Evolutionary conservation across 2,329 filamentous ascomycete species (phyloP).

Genomic region (Claviceps purpurea): DNA sequence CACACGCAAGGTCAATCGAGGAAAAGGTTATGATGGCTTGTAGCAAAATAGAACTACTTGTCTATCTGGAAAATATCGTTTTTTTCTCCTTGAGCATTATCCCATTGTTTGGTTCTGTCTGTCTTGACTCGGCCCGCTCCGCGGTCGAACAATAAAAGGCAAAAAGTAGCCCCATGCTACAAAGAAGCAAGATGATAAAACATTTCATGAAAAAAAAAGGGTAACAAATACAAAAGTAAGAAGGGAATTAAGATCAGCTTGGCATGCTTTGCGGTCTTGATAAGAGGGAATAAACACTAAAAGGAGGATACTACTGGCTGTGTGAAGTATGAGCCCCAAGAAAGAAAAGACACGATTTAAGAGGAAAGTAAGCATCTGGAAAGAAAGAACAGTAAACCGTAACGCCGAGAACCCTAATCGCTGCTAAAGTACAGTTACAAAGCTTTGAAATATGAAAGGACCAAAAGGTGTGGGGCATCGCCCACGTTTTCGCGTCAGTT

Average conservation of each 20-base stretch:
- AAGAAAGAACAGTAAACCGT: background rate
- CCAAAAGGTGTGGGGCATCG: background rate
- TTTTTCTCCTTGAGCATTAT: too few species aligned
- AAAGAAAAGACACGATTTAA: too few species aligned
- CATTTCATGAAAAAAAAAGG: background rate
- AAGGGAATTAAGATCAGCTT: background rate
- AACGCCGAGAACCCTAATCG: background rate
- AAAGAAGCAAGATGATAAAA: background rate
- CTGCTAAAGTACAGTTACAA: background rate
- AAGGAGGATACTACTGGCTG: background rate
- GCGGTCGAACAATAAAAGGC: background rate
- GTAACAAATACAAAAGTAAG: background rate
- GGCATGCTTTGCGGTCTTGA: background rate
- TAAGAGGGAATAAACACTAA: background rate
- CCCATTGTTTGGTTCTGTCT: too few species aligned
- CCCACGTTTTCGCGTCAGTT: background rate
- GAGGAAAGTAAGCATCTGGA: too few species aligned
- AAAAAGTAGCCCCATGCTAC: background rate
- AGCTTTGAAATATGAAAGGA: background rate
- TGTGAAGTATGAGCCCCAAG: background rate
- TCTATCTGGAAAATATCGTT: background rate
- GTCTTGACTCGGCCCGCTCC: too few species aligned
- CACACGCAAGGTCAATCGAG: constrained; percentile 13
- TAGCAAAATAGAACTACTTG: too few species aligned
- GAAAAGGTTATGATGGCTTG: constrained; percentile 7